Base-by-base conservation (phyloP, 2,329 filamentous ascomycete genomes). In the Aurifilum marmelostoma region DNA sequence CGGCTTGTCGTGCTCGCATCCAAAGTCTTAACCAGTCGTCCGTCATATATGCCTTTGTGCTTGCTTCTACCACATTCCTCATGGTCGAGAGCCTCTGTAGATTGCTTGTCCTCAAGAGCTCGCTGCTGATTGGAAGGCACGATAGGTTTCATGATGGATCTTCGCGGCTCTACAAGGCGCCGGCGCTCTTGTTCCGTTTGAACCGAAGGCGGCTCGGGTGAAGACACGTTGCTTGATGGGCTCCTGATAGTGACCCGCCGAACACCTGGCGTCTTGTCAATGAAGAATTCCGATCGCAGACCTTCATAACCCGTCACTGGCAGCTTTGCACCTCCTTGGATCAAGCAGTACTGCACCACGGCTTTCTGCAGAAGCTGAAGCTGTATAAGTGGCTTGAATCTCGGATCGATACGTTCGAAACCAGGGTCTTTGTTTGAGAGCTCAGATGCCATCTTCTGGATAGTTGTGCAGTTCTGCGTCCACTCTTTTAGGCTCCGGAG, bases 161-260 rank as follows among this genome's bases (percentile, higher is more conserved):
- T 67, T 0, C 67, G 69, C 32, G 61, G 67, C 16, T 69, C 52
- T 32, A 32, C 47, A 21, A 66, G 50, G 27, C 69, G 54, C 29
- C 69, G 54, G 9, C 64, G 56, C 11, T 62, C 60, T 39, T 71
- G 69, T 62, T 71, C 69, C 24, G 37, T 66, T 39, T 54, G 50
- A 1, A 71, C 67, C 24, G 69, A 71, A 16, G 58, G 67, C 12
- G 69, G 69, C 1, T 43, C 52, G 8, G 69, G 69, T 21, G 67
- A 69, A 4, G 69, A 3, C 16, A 21, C 58, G 27, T 39, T 58
- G 18, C 52, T 54, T 18, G 18, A 32, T 41, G 69, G 69, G 60
- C 67, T 71, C n/a, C 11, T 69, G 50, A 71, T 29, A 12, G 56
- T 69, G 8, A 71, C 69, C 5, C 69, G 67, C 34, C 67, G 61